Evolutionary conservation across 2,329 filamentous ascomycete species (phyloP).

Genomic region (Sporothrix pallida): DNA sequence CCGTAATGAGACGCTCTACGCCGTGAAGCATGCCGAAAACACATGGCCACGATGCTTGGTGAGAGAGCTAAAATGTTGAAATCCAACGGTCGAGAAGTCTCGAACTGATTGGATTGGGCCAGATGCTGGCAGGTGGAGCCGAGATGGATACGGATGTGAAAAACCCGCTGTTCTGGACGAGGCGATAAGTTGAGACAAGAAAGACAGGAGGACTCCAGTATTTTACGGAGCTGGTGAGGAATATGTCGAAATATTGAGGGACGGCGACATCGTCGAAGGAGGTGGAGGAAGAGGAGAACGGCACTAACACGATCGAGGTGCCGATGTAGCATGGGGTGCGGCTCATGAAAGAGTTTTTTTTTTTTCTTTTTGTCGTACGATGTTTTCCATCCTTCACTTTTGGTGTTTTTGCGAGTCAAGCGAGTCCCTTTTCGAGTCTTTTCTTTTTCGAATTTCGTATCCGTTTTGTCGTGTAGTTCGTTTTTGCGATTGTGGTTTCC

Average conservation of each 20-base stretch:
- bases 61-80: not conserved
- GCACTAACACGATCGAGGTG: not conserved
- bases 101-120: no score
- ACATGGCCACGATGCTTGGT: not conserved
- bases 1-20: no score
- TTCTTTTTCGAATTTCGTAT: conserved; percentile 8
- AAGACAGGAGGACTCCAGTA: not conserved
- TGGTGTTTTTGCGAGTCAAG: no score
- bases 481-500: not conserved
- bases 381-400: not conserved
- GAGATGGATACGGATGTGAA: not conserved
- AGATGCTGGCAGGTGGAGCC: conserved; percentile 3
- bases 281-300: not conserved
- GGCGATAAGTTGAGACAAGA: not conserved
- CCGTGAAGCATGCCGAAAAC: not conserved
- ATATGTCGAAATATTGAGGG: conserved; percentile 1
- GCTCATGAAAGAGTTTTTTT: not conserved
- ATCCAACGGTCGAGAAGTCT: not conserved
- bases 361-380: conserved; percentile 6
- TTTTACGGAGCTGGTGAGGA: conserved; percentile 9
- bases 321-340: conserved; percentile 6
- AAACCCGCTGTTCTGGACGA: not conserved
- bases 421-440: not conserved
- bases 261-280: not conserved
- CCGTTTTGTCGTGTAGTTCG: not conserved